phyloP scores from a whole-genome alignment of 345 rosid species.

The Salix koriyanagi region DNA sequence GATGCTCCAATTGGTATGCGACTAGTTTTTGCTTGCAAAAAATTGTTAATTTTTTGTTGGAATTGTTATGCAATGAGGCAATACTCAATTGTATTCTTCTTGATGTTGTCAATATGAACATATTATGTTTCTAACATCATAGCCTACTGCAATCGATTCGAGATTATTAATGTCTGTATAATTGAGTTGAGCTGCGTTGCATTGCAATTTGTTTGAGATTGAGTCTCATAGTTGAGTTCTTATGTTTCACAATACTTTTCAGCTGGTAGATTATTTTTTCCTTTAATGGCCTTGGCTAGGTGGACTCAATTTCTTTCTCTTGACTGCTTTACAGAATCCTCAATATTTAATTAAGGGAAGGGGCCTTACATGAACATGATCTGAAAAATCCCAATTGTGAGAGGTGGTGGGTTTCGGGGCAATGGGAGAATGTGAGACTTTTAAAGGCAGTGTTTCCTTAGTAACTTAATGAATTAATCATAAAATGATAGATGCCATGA shows the following conservation, averaged over 20 bases:
- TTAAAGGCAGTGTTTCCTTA: neutral
- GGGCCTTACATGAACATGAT: too few species aligned
- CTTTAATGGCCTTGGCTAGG: neutral
- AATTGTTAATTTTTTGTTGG: neutral
- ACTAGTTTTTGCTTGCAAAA: neutral
- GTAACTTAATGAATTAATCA: neutral
- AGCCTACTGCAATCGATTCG: neutral
- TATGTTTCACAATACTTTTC: neutral
- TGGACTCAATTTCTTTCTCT: neutral
- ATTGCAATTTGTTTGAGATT: too few species aligned
- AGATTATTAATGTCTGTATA: neutral
- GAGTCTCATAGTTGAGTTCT: neutral
- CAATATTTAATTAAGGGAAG: neutral
- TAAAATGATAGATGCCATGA: neutral
- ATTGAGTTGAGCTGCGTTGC: neutral
- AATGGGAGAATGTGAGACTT: neutral
- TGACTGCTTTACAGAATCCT: neutral
- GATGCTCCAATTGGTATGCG: conserved; percentile 65
- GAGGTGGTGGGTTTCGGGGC: neutral
- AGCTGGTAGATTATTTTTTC: neutral
- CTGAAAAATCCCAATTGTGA: neutral
- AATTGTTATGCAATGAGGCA: neutral
- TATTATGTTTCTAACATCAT: neutral
- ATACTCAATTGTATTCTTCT: neutral
- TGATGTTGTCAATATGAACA: neutral